A percentile compares a stretch with the other conserved stretches of the same genome.
Conservation (phyloP, 75 land plant genomes). For the Chamaecyparis obtusa region DNA sequence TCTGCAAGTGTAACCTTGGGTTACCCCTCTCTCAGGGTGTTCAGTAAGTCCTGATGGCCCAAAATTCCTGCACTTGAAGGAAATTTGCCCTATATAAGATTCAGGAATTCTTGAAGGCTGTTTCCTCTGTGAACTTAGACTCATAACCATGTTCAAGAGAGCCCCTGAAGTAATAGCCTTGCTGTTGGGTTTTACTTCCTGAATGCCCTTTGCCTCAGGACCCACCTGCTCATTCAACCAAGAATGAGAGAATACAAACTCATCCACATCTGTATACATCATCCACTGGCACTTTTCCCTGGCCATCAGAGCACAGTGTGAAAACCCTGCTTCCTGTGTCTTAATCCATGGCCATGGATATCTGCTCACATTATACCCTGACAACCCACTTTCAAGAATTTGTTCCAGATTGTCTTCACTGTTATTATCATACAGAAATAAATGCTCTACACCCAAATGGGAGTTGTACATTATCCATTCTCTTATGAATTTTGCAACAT, state of each 20-base stretch:
- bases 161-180: background rate
- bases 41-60: slow-evolving; percentile 31
- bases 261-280: slow-evolving; percentile 37
- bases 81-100: slow-evolving; percentile 26
- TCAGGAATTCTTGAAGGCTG: background rate
- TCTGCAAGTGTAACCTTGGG: slow-evolving; percentile 48
- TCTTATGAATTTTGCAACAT: slow-evolving; percentile 31
- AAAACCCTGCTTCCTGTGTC: slow-evolving; percentile 49
- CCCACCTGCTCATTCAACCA: background rate
- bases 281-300: slow-evolving; percentile 31
- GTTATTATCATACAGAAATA: slow-evolving; percentile 42
- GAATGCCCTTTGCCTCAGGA: background rate
- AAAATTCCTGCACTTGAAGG: slow-evolving; percentile 25
- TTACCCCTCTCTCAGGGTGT: slow-evolving; percentile 29
- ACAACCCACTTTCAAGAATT: slow-evolving; percentile 14
- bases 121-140: background rate
- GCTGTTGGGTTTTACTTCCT: background rate
- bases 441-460: slow-evolving; percentile 32
- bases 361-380: slow-evolving; percentile 17
- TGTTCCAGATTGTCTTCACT: slow-evolving; percentile 37
- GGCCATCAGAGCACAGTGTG: slow-evolving; percentile 37
- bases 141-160: background rate
- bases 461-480: slow-evolving; percentile 44
- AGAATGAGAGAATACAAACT: slow-evolving; percentile 25
- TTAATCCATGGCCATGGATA: slow-evolving; percentile 46